Base-by-base conservation (phyloP, 164 flowering plant genomes). In the Nymphaea thermarum region DNA sequence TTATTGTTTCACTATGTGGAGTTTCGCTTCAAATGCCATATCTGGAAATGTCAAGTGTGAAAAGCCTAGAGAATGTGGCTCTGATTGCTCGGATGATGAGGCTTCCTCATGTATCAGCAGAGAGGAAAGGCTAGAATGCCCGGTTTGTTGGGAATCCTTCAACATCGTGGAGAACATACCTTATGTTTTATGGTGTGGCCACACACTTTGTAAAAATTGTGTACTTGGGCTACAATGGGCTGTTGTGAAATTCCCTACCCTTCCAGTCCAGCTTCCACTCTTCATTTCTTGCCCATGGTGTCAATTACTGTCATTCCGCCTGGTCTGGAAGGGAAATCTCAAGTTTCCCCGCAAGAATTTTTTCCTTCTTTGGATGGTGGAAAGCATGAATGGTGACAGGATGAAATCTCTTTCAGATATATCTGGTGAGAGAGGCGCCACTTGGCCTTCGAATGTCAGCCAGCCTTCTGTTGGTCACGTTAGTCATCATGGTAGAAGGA, bases 241-340 rank as follows among this genome's bases (percentile, higher is more conserved):
- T 55, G 90, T 86, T 43, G 82, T 89, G 69, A 90, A 89, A 69
- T 84, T 81, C 64, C 93, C 97, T 3, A 80, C 88, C 42, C 74
- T 85, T 16, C 92, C 92, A n/a, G 59, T 93, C 44, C 92, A 93
- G 80, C 86, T 93, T 47, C 98, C 98, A 0, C 89, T 91, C 67
- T 89, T 93, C 65, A 84, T 93, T 55, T 81, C 97, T 44, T 93
- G 98, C 70, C 97, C 98, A 42, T 93, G 98, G 98, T 93, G 98
- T 85, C 82, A 85, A 45, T 75, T 85, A 55, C 71, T 93, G 51
- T 90, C 97, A 36, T 82, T 85, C 68, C 86, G 97, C 12, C 71
- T 87, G 60, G 84, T 91, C 63, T 89, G 86, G 73, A 82, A 79
- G 66, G 98, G 97, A 4, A 81, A 73, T 67, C 87, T 93, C 17